Evolutionary conservation across 257 asterid species (phyloP).

Genomic region (Capsicum baccatum): DNA sequence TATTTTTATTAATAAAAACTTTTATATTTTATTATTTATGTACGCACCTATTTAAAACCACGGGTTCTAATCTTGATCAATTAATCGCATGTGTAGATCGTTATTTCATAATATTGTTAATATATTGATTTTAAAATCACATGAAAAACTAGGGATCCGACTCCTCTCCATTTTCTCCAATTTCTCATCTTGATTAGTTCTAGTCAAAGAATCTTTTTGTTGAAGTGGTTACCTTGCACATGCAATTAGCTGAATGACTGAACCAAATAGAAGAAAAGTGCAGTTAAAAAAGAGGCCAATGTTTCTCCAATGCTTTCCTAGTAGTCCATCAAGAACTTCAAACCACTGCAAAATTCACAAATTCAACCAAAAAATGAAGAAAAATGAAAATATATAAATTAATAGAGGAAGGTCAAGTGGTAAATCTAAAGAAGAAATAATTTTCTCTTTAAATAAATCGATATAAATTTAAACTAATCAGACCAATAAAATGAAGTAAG

Average conservation of each 20-base stretch:
- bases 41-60: background rate
- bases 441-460: background rate
- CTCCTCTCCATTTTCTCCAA: no score
- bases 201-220: background rate
- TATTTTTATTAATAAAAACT: background rate
- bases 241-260: constrained; percentile 94
- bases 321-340: constrained; percentile 91
- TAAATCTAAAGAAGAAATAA: background rate
- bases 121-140: background rate
- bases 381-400: no score
- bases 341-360: constrained; percentile 65
- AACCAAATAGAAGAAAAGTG: constrained; percentile 91
- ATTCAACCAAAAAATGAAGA: background rate
- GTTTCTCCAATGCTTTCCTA: constrained; percentile 91
- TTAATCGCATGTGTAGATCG: background rate
- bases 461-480: background rate
- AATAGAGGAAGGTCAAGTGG: background rate
- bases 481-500: background rate
- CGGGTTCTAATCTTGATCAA: background rate
- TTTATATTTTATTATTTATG: background rate
- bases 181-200: background rate
- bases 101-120: background rate
- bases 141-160: background rate
- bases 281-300: constrained; percentile 88
- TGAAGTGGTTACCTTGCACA: constrained; percentile 74